A percentile compares a stretch with the other conserved stretches of the same genome.
Evolutionary conservation across 1,284 basidiomycete species (phyloP).

Genomic region (Entoloma clypeatum): DNA sequence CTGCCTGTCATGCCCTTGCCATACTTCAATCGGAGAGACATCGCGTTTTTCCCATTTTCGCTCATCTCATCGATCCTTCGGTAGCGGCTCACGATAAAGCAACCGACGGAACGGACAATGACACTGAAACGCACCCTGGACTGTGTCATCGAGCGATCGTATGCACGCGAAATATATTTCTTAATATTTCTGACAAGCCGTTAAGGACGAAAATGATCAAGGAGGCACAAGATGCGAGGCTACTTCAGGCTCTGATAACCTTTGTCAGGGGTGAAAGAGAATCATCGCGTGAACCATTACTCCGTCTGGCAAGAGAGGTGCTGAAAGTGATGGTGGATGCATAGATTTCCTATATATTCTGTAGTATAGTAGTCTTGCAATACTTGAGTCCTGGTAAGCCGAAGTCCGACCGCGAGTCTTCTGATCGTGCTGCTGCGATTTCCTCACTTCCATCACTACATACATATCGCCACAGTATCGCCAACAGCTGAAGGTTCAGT

Average conservation of each 20-base stretch:
- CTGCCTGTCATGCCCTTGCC: conserved; percentile 60
- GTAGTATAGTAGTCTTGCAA: background rate
- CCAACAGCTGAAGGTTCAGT: conserved; percentile 4
- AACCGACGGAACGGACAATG: conserved; percentile 25
- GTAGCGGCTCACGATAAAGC: conserved; percentile 30
- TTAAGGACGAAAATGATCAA: conserved; percentile 39
- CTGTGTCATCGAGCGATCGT: conserved; percentile 75
- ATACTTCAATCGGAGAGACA: conserved; percentile 59
- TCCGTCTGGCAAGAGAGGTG: conserved; percentile 27
- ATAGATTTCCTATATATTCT: conserved; percentile 8
- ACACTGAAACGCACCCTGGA: conserved; percentile 44
- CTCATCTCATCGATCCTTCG: conserved; percentile 60
- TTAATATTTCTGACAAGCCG: conserved; percentile 38
- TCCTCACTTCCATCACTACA: too few relatives aligned
- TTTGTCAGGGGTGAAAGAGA: conserved; percentile 38
- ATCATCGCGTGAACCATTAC: conserved; percentile 22
- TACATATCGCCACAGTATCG: too few relatives aligned
- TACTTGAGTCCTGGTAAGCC: background rate
- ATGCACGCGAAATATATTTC: conserved; percentile 63
- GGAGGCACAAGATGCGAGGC: conserved; percentile 48
- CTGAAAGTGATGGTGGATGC: conserved; percentile 24
- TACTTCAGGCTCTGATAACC: conserved; percentile 46
- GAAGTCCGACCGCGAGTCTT: background rate
- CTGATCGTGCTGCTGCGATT: too few relatives aligned
- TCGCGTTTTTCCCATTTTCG: conserved; percentile 57